Percentiles rank a stretch among this genome's conserved stretches.
Conservation (phyloP, 192 early-diverging fungal genomes). For the Entomortierella chlamydospora region DNA sequence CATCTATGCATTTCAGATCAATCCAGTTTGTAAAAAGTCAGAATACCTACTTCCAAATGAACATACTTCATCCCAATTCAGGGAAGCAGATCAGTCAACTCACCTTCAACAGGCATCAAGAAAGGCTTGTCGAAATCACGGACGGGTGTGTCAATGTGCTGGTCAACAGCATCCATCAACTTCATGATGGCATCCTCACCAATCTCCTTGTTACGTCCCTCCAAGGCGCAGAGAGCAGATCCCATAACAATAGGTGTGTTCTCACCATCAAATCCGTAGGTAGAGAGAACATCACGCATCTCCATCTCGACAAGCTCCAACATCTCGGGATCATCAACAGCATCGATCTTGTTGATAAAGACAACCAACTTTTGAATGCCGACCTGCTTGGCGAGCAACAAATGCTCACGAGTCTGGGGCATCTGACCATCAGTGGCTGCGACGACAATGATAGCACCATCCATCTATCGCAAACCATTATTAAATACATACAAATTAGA, state of each 20-base stretch:
- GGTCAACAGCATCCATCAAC: constrained; percentile 94
- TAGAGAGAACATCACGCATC: constrained; percentile 92
- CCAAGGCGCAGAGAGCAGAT: constrained; percentile 95
- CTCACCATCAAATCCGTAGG: constrained; percentile 96
- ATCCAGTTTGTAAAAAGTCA: not conserved
- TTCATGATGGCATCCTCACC: constrained; percentile 90
- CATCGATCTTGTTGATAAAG: constrained; percentile 99
- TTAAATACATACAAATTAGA: not conserved
- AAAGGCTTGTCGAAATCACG: constrained; percentile 98
- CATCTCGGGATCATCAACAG: constrained; percentile 96
- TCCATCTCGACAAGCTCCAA: constrained; percentile 99
- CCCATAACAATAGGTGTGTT: constrained; percentile 91
- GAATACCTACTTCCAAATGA: not conserved
- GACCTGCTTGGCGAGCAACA: constrained; percentile 96
- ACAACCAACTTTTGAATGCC: constrained; percentile 94
- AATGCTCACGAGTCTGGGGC: constrained; percentile 98
- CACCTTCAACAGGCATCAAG: constrained; percentile 97
- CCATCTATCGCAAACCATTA: constrained; percentile 66
- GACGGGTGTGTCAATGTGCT: constrained; percentile 89
- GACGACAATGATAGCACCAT: constrained; percentile 98
- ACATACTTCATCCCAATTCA: not conserved
- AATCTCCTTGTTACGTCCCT: constrained; percentile 90
- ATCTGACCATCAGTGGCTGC: constrained; percentile 98
- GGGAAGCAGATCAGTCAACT: not conserved
- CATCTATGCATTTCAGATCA: constrained; percentile 64